These are phyloP conservation scores for Cardamine chenopodiifolia DNA, from an alignment of 345 rosid species.

Conservation along the genomic window DNA sequence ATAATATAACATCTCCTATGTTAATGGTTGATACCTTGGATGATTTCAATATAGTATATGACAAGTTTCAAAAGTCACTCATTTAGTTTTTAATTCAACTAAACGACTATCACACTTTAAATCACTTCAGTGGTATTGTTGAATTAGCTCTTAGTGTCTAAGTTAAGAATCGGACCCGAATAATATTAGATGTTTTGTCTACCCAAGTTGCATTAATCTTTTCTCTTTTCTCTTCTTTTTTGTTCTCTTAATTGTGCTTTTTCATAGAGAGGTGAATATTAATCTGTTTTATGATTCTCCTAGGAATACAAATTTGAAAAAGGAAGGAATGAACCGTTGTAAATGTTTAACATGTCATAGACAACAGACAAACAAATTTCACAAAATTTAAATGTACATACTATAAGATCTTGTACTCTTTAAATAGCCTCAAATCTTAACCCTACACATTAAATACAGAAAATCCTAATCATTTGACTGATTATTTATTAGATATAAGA, in stretches of 20 bases:
- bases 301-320: not conserved
- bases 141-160: not conserved
- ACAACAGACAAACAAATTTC: not conserved
- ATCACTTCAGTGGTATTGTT: too few species aligned
- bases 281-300: not conserved
- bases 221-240: too few species aligned
- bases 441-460: conserved; percentile 4
- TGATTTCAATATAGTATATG: not conserved
- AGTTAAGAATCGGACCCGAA: not conserved
- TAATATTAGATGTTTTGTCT: not conserved
- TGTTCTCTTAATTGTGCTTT: not conserved
- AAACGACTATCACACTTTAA: not conserved
- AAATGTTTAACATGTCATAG: not conserved
- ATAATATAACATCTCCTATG: not conserved
- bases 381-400: not conserved
- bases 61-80: not conserved
- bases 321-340: not conserved
- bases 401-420: not conserved
- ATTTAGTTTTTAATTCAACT: not conserved
- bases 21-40: not conserved
- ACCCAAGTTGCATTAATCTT: not conserved
- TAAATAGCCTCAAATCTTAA: not conserved
- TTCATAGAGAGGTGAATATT: not conserved
- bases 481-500: not conserved
- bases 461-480: not conserved